These are phyloP conservation scores for Choiromyces venosus DNA, from an alignment of 495 filamentous ascomycete species.

Conservation along the genomic window DNA sequence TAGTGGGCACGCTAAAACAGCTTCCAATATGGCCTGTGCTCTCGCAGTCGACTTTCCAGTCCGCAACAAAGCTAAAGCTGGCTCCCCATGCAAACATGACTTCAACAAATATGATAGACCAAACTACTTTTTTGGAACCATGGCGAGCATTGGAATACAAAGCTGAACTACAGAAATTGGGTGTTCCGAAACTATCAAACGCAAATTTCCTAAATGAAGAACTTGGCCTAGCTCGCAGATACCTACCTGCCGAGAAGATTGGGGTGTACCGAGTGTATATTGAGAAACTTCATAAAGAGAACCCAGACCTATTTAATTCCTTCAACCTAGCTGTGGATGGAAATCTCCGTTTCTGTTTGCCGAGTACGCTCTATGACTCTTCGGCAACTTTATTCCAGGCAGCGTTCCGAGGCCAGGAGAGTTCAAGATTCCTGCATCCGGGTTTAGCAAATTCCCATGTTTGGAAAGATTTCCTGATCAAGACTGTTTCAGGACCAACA, in stretches of 20 bases:
- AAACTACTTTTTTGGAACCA: conserved; percentile 19
- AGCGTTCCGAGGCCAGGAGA: conserved; percentile 29
- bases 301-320: conserved; percentile 8
- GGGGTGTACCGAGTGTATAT: conserved; percentile 16
- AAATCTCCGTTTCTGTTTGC: conserved; percentile 15
- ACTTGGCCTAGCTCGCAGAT: conserved; percentile 3
- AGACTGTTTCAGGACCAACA: background rate
- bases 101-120: conserved; percentile 10
- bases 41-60: conserved; percentile 11
- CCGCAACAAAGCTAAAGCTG: conserved; percentile 18
- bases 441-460: conserved; percentile 6
- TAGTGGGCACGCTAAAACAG: conserved; percentile 5
- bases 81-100: conserved; percentile 21
- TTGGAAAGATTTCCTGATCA: conserved; percentile 14
- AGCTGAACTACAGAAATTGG: conserved; percentile 5
- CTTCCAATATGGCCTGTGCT: conserved; percentile 34
- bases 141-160: conserved; percentile 5
- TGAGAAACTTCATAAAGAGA: conserved; percentile 4
- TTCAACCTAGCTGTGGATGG: conserved; percentile 25
- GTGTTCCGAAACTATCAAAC: conserved; percentile 15
- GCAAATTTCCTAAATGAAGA: conserved; percentile 14
- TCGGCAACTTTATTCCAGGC: conserved; percentile 22
- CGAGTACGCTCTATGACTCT: conserved; percentile 21
- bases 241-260: conserved; percentile 14
- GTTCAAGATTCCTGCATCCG: conserved; percentile 26